Percentiles rank a stretch among this genome's conserved stretches.
Conservation (phyloP, 306 rosid species). For the Ammopiptanthus mongolicus region DNA sequence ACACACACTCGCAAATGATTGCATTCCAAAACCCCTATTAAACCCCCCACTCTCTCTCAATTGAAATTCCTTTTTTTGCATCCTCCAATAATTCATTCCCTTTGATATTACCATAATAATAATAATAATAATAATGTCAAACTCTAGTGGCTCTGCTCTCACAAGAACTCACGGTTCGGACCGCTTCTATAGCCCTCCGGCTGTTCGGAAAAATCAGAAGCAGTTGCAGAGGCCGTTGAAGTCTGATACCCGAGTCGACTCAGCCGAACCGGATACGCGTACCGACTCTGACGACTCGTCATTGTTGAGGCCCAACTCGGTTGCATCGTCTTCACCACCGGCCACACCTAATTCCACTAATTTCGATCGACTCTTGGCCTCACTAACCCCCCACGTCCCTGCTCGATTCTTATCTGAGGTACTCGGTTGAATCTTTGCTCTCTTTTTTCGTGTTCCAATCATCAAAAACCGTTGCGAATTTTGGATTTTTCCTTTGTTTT, state of each 20-base stretch:
- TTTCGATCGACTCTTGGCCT: slow-evolving; percentile 23
- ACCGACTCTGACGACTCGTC: slow-evolving; percentile 21
- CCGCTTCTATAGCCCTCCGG: slow-evolving; percentile 25
- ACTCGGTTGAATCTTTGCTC: not conserved
- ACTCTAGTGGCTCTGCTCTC: slow-evolving; percentile 17
- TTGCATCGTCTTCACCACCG: slow-evolving; percentile 24
- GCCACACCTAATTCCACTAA: not conserved
- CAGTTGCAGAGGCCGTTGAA: slow-evolving; percentile 13
- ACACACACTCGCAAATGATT: not conserved
- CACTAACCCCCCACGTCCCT: slow-evolving; percentile 18
- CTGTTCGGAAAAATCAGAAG: slow-evolving; percentile 14
- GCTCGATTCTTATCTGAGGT: slow-evolving; percentile 14
- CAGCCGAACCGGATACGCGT: not conserved
- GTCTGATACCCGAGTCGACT: slow-evolving; percentile 11
- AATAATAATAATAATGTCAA: slow-evolving; percentile 30
- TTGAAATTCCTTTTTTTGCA: not conserved
- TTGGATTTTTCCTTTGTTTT: not conserved
- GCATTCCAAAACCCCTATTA: slow-evolving; percentile 16
- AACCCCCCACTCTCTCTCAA: slow-evolving; percentile 1
- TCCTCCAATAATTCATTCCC: not conserved
- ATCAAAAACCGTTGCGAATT: not conserved
- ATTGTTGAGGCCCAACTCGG: slow-evolving; percentile 25
- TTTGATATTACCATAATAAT: not conserved
- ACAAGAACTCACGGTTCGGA: slow-evolving; percentile 15
- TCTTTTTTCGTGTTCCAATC: not conserved